A percentile compares a stretch with the other conserved stretches of the same genome.
Conservation (phyloP, 2,329 filamentous ascomycete species). For the Biscogniauxia marginata region DNA sequence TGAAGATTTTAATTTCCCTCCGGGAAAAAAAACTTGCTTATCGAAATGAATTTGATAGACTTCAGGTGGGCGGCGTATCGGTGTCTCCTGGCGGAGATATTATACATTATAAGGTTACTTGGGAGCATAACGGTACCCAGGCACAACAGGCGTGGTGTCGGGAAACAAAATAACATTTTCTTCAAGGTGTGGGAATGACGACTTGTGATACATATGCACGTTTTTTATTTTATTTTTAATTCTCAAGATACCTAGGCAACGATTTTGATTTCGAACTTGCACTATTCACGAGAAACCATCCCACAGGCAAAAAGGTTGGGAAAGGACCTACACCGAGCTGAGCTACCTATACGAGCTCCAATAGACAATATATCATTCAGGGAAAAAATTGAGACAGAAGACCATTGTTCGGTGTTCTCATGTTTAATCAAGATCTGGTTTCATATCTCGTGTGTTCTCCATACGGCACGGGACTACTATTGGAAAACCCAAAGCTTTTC, state of each 20-base stretch:
- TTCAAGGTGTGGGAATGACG: background rate
- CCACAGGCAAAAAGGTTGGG: too few relatives aligned
- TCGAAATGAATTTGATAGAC: background rate
- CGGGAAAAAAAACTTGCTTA: constrained; percentile 3
- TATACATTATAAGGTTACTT: constrained; percentile 7
- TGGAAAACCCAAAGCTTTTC: too few relatives aligned
- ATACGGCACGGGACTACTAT: too few relatives aligned
- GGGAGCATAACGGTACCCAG: background rate
- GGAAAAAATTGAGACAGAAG: too few relatives aligned
- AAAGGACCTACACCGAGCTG: too few relatives aligned
- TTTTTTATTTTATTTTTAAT: background rate
- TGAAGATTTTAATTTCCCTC: constrained; percentile 6
- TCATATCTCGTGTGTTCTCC: too few relatives aligned
- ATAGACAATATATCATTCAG: too few relatives aligned
- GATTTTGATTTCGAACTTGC: constrained; percentile 2
- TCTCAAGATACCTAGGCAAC: constrained; percentile 16
- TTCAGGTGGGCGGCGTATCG: constrained; percentile 16
- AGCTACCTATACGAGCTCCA: too few relatives aligned
- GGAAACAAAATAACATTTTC: background rate
- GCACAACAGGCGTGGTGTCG: background rate
- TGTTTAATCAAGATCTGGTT: too few relatives aligned
- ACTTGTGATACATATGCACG: background rate
- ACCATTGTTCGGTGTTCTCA: too few relatives aligned
- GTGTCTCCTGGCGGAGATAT: constrained; percentile 12
- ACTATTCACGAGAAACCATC: background rate